Base-by-base conservation (phyloP, 352 stramenopile genomes). In the Peronospora farinosa region DNA sequence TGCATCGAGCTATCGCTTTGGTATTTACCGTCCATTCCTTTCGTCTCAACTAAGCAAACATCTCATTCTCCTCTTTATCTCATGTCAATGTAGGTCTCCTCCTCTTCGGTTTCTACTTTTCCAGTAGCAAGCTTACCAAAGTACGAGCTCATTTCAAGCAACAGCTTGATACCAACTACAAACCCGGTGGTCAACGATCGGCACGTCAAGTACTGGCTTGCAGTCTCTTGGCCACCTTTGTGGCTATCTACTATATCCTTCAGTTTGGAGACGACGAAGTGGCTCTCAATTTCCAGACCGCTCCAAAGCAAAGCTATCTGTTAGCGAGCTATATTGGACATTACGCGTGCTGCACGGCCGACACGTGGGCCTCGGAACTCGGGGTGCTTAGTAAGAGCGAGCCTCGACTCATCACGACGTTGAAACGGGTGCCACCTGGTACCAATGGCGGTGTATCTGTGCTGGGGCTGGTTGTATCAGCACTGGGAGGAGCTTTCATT, bases 341-440 rank as follows among this genome's bases (percentile, higher is more conserved):
- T 62, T 97, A 98, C 62, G 90, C 92, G 3, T 97, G 86, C 36
- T 97, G 84, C 42, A 72, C 91, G 7, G 92, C 81, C 0, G 93
- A 98, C 65, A 98, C 95, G 12, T 95, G 95, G 78, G 90, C 92
- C n/a, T 97, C 86, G 1, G 95, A 98, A 63, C 67, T 98, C 6
- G 95, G 93, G 7, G 94, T 98, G 23, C 68, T 98, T 0, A 86
- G 76, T 40, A 68, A 67, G 36, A 72, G 58, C 40, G 41, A 63
- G 13, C 95, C 95, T 0, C 53, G 91, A 32, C 71, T 98, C 30
- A 84, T 98, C 51, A 97, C 90, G 35, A 82, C 71, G 31, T 47
- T 88, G 16, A 32, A 44, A 1, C 52, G 63, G 12, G 95, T 98
- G 17, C 92, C 92, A 0, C 72, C 83, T 1, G 92, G 95, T 7